Percentiles rank a stretch among this genome's conserved stretches.
phyloP scores from a whole-genome alignment of 495 filamentous ascomycete species.

The Lichina pygmaea region DNA sequence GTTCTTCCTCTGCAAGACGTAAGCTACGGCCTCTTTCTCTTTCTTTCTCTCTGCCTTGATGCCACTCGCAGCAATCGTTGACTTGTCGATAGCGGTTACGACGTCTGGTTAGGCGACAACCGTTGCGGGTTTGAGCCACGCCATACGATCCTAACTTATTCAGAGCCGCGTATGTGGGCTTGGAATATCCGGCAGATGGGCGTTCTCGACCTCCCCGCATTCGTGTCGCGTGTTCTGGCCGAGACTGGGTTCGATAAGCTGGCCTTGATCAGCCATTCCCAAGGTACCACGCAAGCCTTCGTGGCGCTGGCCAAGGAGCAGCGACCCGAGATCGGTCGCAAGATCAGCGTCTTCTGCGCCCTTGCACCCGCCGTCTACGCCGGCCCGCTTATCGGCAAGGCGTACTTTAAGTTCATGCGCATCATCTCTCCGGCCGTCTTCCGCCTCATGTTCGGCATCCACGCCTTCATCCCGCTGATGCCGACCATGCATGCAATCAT shows the following conservation, averaged over 20 bases:
- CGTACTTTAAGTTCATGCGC: slow-evolving; percentile 84
- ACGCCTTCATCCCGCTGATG: slow-evolving; percentile 90
- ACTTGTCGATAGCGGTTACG: slow-evolving; percentile 35
- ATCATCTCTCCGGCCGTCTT: slow-evolving; percentile 52
- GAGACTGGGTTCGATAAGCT: slow-evolving; percentile 69
- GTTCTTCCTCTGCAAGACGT: slow-evolving; percentile 67
- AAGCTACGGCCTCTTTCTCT: slow-evolving; percentile 1
- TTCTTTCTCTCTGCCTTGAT: background rate
- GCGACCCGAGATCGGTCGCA: slow-evolving; percentile 61
- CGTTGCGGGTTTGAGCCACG: slow-evolving; percentile 63
- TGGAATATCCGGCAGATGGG: slow-evolving; percentile 96
- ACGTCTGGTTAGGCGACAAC: slow-evolving; percentile 93
- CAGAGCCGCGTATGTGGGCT: slow-evolving; percentile 83
- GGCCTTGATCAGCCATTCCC: slow-evolving; percentile 65
- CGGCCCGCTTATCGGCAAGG: slow-evolving; percentile 58
- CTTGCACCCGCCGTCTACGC: slow-evolving; percentile 84
- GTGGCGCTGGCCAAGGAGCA: slow-evolving; percentile 82
- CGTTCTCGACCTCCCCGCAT: slow-evolving; percentile 63
- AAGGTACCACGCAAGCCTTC: slow-evolving; percentile 78
- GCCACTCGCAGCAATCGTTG: background rate
- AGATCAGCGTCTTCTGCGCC: slow-evolving; percentile 75
- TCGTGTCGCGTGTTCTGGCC: slow-evolving; percentile 56
- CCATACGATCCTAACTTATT: slow-evolving; percentile 39
- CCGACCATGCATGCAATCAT: slow-evolving; percentile 50
- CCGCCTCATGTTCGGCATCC: slow-evolving; percentile 67